These are phyloP conservation scores for Citrullus mucosospermus DNA, from an alignment of 306 rosid genomes.

Conservation along the genomic window DNA sequence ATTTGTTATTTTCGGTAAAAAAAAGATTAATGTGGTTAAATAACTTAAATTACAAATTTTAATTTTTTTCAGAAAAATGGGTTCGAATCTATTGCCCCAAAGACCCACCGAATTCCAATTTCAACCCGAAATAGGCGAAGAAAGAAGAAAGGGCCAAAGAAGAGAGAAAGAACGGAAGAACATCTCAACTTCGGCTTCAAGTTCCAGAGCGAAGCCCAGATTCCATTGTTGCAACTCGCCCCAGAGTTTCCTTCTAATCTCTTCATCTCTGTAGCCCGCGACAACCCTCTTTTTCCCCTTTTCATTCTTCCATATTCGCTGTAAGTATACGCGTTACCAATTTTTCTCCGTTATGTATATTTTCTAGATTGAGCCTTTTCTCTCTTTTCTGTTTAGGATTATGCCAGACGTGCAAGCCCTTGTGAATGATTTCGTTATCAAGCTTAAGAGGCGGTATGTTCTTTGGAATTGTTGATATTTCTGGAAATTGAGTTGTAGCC, in stretches of 20 bases:
- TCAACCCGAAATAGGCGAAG: background rate
- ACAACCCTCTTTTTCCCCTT: background rate
- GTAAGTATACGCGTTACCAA: background rate
- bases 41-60: background rate
- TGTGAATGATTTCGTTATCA: constrained; percentile 60
- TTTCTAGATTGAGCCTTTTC: background rate
- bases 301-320: background rate
- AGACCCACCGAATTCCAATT: background rate
- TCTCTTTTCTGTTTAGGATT: background rate
- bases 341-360: background rate
- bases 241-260: background rate
- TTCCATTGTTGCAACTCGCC: background rate
- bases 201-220: background rate
- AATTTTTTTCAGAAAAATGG: background rate
- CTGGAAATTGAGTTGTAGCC: constrained; percentile 2
- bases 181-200: background rate
- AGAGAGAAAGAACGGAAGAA: background rate
- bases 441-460: constrained; percentile 67
- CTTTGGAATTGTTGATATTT: background rate
- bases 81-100: background rate
- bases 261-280: background rate
- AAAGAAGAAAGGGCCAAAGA: background rate
- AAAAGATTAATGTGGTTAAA: background rate
- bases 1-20: background rate
- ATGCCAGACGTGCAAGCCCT: constrained; percentile 86